Conservation (phyloP, 2,329 filamentous ascomycete genomes). For the Aurifilum marmelostoma region DNA sequence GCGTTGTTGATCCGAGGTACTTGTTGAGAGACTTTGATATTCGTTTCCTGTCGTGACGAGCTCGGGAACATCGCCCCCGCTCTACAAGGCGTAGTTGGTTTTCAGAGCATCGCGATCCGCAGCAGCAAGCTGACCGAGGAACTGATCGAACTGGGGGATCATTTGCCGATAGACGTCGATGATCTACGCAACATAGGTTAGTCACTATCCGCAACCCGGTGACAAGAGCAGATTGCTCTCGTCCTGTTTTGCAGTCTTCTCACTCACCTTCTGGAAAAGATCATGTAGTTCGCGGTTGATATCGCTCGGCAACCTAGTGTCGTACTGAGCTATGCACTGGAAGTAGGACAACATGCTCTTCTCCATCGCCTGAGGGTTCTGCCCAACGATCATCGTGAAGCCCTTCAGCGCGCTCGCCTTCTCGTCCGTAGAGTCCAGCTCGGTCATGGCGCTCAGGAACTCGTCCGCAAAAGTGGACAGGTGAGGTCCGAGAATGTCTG, state of each 20-base stretch:
- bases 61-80: background rate
- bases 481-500: constrained; percentile 75
- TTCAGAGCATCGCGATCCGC: constrained; percentile 55
- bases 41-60: background rate
- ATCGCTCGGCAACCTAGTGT: constrained; percentile 62
- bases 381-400: constrained; percentile 81
- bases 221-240: background rate
- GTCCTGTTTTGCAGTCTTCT: constrained; percentile 17
- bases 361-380: constrained; percentile 92
- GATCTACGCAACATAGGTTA: constrained; percentile 38
- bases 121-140: constrained; percentile 54
- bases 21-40: background rate
- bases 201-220: constrained; percentile 34
- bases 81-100: constrained; percentile 45
- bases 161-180: constrained; percentile 60
- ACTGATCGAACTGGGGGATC: constrained; percentile 62
- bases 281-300: constrained; percentile 68
- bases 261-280: constrained; percentile 76
- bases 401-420: constrained; percentile 93
- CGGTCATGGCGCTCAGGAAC: constrained; percentile 80
- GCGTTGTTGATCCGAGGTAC: background rate
- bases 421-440: constrained; percentile 86
- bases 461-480: constrained; percentile 79
- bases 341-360: constrained; percentile 82
- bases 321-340: constrained; percentile 77